Evolutionary conservation across 106 monocot species (phyloP).

Genomic region (Chionographis japonica): DNA sequence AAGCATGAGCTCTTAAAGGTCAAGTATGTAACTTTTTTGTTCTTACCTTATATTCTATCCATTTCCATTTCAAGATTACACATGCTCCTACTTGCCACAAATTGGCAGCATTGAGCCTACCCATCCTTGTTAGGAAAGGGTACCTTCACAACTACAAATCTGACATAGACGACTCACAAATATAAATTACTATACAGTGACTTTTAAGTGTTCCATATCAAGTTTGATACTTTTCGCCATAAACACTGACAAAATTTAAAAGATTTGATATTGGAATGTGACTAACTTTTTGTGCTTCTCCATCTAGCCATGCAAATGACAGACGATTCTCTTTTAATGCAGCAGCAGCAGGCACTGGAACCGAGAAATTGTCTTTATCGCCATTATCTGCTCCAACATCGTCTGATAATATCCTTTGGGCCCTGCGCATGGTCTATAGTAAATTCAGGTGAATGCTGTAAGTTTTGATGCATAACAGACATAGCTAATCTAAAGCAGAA

Average conservation of each 20-base stretch:
- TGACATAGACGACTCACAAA: no score
- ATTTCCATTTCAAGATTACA: no score
- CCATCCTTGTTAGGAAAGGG: no score
- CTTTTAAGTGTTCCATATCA: not conserved
- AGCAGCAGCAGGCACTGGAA: conserved; percentile 32
- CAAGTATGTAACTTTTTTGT: no score
- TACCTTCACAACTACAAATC: no score
- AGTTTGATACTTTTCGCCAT: no score
- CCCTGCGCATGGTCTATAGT: conserved; percentile 55
- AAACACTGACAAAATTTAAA: not conserved
- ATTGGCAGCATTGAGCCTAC: no score
- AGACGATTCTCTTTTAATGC: conserved; percentile 66
- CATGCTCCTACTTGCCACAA: no score
- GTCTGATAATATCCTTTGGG: conserved; percentile 27
- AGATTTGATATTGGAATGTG: not conserved
- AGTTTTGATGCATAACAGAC: not conserved
- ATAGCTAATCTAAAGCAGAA: not conserved
- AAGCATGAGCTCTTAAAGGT: no score
- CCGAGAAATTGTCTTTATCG: conserved; percentile 11
- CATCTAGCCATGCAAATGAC: conserved; percentile 92
- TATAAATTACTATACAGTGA: not conserved
- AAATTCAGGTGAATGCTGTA: conserved; percentile 19
- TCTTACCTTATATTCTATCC: no score
- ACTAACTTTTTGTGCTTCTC: conserved; percentile 74
- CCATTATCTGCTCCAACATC: conserved; percentile 15